Evolutionary conservation across 768 basidiomycete genomes (phyloP), one percentile per base, ranked within the genome.

Genomic region (Galerina sulciceps): DNA sequence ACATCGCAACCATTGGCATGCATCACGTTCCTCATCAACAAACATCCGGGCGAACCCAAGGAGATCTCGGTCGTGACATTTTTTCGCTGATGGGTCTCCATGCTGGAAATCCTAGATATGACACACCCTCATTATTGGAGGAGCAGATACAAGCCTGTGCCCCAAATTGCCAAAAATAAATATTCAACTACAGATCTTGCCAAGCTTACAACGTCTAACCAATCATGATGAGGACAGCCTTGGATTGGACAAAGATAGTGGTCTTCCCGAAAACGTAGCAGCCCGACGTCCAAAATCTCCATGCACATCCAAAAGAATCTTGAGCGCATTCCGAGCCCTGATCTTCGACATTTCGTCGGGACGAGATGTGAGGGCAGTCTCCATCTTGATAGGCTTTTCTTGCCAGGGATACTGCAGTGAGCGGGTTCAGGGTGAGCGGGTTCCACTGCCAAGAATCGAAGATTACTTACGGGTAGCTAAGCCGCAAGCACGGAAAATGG

Each of bases 301-400:
- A 73, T 93, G 92, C 38, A 93, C 90, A 66, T 94, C 94, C 69
- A 95, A 76, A 61, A 95, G 73, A 59, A 94, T 94, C 74, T 95
- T 94, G 67, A 99, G 84, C 13, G 95, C 96, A 79, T 98, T 98
- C 57, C 96, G 83, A 17, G 97, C 96, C 54, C 97, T 85, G 42
- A 96, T 84, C 70, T 89, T 87, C 31, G 94, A 85, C 76, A 99
- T 81, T 58, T 98, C 96, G 65, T 92, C 90, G 38, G 84, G 83
- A 54, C 85, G 84, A 56, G 85, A 81, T 6, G 85, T 93, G 56
- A 90, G 84, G 54, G 79, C 83, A 15, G 87, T 94, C 72, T 88
- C 85, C 60, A 89, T 82, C 68, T 85, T 85, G 53, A 78, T 80
- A 53, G 83, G 87, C 68, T 83, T 81, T 23, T 84, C 87, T 66